phyloP scores from a whole-genome alignment of 2,329 filamentous ascomycete genomes.

The Calonectria crousiana region DNA sequence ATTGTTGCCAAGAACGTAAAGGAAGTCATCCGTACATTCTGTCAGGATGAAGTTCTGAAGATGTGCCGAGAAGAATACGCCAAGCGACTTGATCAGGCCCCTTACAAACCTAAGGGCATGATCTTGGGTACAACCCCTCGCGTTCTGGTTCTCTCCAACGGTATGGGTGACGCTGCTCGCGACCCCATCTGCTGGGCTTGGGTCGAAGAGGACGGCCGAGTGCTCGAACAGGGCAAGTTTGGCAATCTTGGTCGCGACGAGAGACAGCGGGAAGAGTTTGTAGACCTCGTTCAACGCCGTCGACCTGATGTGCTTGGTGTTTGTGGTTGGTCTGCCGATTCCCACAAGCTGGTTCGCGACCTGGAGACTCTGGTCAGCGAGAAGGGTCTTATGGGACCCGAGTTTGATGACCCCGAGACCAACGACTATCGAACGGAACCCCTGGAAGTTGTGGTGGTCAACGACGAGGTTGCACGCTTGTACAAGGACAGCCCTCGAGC shows the following conservation, averaged over 20 bases:
- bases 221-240: constrained; percentile 91
- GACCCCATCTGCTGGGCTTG: constrained; percentile 93
- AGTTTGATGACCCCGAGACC: constrained; percentile 85
- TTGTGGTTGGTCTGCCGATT: constrained; percentile 89
- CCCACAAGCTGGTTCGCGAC: constrained; percentile 84
- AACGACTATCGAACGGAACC: constrained; percentile 81
- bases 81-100: constrained; percentile 92
- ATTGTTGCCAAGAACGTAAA: constrained; percentile 93
- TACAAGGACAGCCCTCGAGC: constrained; percentile 93
- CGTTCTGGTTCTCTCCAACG: constrained; percentile 88
- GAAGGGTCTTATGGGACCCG: constrained; percentile 80
- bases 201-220: constrained; percentile 91
- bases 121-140: constrained; percentile 88
- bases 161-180: constrained; percentile 77
- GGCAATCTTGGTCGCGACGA: constrained; percentile 80
- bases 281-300: constrained; percentile 82
- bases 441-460: constrained; percentile 90
- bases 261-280: constrained; percentile 75
- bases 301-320: constrained; percentile 92
- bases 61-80: constrained; percentile 90
- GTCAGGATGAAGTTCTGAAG: constrained; percentile 91
- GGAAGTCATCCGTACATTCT: constrained; percentile 92
- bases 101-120: constrained; percentile 95
- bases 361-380: constrained; percentile 83
- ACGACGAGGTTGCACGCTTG: constrained; percentile 95